Evolutionary conservation across 169 alveolate genomes (phyloP).

Genomic region (Hepatocystis sp.): DNA sequence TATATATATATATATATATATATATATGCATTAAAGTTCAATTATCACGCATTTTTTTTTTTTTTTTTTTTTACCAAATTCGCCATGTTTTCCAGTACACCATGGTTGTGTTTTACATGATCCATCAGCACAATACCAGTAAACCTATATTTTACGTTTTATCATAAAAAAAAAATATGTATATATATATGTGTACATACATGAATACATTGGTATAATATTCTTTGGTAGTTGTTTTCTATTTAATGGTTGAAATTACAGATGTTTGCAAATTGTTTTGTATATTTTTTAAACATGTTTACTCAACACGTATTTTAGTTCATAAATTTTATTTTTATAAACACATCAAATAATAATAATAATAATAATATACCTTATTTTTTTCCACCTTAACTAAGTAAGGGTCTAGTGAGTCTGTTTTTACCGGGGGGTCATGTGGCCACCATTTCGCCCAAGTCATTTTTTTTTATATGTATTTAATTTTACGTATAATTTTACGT

Average conservation of each 20-base stretch:
- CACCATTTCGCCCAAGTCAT: slow-evolving; percentile 88
- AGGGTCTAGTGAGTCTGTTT: slow-evolving; percentile 83
- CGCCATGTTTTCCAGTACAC: slow-evolving; percentile 87
- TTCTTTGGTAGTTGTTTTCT: neutral
- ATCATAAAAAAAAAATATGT: slow-evolving; percentile 16
- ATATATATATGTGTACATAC: no score
- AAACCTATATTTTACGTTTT: slow-evolving; percentile 76
- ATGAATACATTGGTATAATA: neutral
- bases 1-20: neutral
- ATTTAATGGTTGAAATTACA: no score
- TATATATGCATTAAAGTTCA: neutral
- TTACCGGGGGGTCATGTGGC: slow-evolving; percentile 87
- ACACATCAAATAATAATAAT: neutral
- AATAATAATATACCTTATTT: slow-evolving; percentile 81
- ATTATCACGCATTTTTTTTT: neutral
- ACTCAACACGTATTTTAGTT: neutral
- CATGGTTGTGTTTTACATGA: slow-evolving; percentile 83
- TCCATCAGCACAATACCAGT: slow-evolving; percentile 88
- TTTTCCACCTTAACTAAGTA: slow-evolving; percentile 81
- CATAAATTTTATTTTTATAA: neutral
- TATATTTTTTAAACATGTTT: no score
- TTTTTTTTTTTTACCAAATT: slow-evolving; percentile 76
- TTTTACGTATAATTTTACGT: no score
- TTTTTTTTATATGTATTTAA: slow-evolving; percentile 6
- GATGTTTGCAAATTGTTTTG: no score